These are phyloP conservation scores for Rubia occidens DNA, from an alignment of 305 asterid genomes.

Conservation along the genomic window DNA sequence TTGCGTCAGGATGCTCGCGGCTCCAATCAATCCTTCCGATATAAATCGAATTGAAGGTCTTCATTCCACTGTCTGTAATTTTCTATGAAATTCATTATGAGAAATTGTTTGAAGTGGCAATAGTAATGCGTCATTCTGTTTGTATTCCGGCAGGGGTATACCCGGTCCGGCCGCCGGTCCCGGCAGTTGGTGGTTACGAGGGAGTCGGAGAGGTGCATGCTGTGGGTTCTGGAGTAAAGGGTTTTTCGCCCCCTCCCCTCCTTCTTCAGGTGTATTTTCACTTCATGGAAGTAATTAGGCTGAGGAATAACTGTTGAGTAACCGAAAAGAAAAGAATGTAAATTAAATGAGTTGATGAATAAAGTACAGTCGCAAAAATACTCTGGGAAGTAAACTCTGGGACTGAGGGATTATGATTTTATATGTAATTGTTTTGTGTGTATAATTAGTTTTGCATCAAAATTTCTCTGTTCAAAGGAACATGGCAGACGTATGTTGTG, in stretches of 20 bases:
- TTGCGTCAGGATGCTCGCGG: slow-evolving; percentile 93
- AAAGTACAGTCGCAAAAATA: too few species aligned
- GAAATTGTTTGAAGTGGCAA: not conserved
- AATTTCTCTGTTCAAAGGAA: slow-evolving; percentile 38
- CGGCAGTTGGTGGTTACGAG: slow-evolving; percentile 94
- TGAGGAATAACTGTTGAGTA: too few species aligned
- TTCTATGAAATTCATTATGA: not conserved
- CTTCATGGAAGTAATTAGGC: too few species aligned
- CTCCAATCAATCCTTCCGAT: slow-evolving; percentile 95
- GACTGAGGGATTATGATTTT: not conserved
- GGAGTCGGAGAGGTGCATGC: slow-evolving; percentile 85
- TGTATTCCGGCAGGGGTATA: slow-evolving; percentile 49
- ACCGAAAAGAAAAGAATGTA: too few species aligned
- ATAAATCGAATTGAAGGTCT: slow-evolving; percentile 85
- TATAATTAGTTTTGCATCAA: not conserved
- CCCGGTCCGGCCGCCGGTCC: slow-evolving; percentile 85
- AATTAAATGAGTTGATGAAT: too few species aligned
- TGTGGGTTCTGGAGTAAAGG: slow-evolving; percentile 66
- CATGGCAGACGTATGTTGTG: slow-evolving; percentile 96
- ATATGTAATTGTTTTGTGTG: not conserved
- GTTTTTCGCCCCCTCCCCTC: slow-evolving; percentile 72
- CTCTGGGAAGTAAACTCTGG: too few species aligned
- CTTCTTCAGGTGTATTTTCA: slow-evolving; percentile 54
- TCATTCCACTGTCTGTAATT: not conserved
- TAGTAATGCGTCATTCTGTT: not conserved